Evolutionary conservation across 495 filamentous ascomycete species (phyloP).

Genomic region (Hypoxylon trugodes): DNA sequence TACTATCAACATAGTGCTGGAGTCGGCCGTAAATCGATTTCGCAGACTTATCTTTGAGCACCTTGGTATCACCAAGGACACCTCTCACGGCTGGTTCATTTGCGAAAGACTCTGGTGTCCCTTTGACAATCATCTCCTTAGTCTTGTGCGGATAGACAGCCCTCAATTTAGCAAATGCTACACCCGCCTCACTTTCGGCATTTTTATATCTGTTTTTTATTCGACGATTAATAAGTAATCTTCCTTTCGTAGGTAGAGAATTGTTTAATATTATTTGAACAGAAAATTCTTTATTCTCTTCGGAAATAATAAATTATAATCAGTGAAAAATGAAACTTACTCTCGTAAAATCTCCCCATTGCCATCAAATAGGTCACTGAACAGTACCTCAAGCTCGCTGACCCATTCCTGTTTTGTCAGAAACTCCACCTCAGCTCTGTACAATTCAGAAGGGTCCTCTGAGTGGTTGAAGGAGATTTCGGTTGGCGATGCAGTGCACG

Average conservation of each 20-base stretch:
- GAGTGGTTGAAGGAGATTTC: slow-evolving; percentile 69
- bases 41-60: slow-evolving; percentile 47
- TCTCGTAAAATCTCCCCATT: slow-evolving; percentile 54
- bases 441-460: slow-evolving; percentile 55
- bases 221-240: no score
- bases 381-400: slow-evolving; percentile 60
- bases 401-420: slow-evolving; percentile 65
- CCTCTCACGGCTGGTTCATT: slow-evolving; percentile 44
- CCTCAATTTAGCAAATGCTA: slow-evolving; percentile 71
- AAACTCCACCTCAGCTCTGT: slow-evolving; percentile 72
- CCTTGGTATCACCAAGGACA: slow-evolving; percentile 59
- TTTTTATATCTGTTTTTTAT: no score
- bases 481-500: slow-evolving; percentile 71
- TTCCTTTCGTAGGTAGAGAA: no score
- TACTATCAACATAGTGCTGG: slow-evolving; percentile 47
- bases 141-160: slow-evolving; percentile 68
- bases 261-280: no score
- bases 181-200: slow-evolving; percentile 60
- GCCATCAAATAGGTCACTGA: slow-evolving; percentile 62
- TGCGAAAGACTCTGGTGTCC: slow-evolving; percentile 51
- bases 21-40: slow-evolving; percentile 40
- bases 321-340: no score
- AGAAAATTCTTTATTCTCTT: no score
- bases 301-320: no score
- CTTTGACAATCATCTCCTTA: slow-evolving; percentile 56